Base-by-base conservation (phyloP, 1,284 basidiomycete genomes). In the Rhodotorula sp. region DNA sequence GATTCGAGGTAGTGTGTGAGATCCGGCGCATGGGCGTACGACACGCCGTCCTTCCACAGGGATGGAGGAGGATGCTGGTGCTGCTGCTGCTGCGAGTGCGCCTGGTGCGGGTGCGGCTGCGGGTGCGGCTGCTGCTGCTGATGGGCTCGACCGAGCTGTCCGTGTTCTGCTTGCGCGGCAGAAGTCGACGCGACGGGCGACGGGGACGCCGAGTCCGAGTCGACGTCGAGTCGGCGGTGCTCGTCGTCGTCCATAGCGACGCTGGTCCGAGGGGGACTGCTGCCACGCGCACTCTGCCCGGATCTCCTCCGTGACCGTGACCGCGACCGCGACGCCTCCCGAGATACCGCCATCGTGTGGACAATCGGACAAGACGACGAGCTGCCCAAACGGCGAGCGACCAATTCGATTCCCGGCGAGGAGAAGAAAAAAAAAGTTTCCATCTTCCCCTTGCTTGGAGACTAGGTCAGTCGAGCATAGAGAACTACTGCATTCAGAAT, bases 1-100 rank as follows among this genome's bases (percentile, higher is more conserved):
- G 60, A n/a, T 15, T 61, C 53, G 63, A 76, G 68, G 68, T 73
- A 76, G 51, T 66, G 56, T 6, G 71, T 59, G 45, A 76, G 30
- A 15, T 68, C 73, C 20, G 62, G 59, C 3, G 72, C 66, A 42
- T 74, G 68, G 24, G 26, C 20, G 62, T 74, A 74, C 17, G 24
- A 53, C 30, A 44, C 42, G 44, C n/a, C 44, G 62, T 46, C 54
- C 26, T 51, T 33, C 49, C 60, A 61, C 24, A 37, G 48, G n/a
- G 57, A 18, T 12, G 26, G 18, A 26, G 53, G 26, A 29, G 45
- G 29, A 18, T 26, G 18, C 10, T 29, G 45, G 26, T 15, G 18
- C 17, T 24, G 17, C n/a, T 12, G 53, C 14, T 29, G 53, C n/a
- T 29, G 26, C 53, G 24, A 17, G n/a, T 54, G 53, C 37, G 37